phyloP scores from a whole-genome alignment of 169 alveolate species.

The Eimeria brunetti region DNA sequence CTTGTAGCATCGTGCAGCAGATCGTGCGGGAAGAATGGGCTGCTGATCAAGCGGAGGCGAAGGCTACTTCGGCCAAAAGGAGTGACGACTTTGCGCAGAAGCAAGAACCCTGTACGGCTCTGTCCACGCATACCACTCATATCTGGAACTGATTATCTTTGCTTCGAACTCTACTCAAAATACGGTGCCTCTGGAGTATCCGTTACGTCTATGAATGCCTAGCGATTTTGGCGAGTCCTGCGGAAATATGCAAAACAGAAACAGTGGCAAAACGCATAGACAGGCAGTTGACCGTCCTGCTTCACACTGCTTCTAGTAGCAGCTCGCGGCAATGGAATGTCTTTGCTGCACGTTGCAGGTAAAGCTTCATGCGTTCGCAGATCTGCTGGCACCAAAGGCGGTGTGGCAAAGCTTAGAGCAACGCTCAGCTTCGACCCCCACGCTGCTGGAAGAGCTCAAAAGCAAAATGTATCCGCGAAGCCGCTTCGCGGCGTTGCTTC shows the following conservation, averaged over 20 bases:
- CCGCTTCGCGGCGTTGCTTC: conserved; percentile 20
- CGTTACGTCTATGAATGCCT: background rate
- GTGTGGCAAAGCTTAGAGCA: background rate
- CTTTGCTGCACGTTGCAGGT: conserved; percentile 3
- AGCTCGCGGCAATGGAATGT: background rate
- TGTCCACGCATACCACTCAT: background rate
- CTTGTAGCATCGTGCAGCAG: conserved; percentile 51
- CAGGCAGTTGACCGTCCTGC: background rate
- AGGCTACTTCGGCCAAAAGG: background rate
- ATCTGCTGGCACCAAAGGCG: background rate
- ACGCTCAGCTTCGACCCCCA: background rate
- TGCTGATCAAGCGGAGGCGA: background rate
- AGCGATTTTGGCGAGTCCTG: background rate
- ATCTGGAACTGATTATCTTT: background rate
- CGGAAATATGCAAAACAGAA: background rate
- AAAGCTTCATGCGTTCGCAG: background rate
- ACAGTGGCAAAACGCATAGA: background rate
- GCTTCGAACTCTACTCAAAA: background rate
- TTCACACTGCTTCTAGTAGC: background rate
- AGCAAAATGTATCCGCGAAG: background rate
- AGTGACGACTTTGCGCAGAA: background rate
- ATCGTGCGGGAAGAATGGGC: conserved; percentile 71
- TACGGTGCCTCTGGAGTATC: background rate
- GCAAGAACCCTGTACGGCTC: background rate
- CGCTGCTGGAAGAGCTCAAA: background rate